Percentiles rank a stretch among this genome's conserved stretches.
phyloP scores from a whole-genome alignment of 768 basidiomycete genomes.

The Boletus tylopilopsis region DNA sequence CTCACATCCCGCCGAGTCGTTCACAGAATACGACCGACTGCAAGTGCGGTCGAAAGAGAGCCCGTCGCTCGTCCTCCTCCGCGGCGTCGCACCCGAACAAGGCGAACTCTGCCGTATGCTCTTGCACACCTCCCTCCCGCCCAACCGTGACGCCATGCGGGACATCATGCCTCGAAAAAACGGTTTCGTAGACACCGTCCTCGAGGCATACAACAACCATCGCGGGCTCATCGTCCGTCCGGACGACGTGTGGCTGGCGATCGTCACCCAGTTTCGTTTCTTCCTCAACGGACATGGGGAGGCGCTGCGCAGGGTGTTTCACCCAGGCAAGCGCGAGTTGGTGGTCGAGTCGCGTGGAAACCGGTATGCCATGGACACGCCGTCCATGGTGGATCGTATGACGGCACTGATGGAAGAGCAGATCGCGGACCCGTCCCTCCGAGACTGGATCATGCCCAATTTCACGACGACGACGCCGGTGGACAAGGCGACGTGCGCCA shows the following conservation, averaged over 20 bases:
- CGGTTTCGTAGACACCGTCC: conserved; percentile 35
- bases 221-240: conserved; percentile 41
- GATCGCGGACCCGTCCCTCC: conserved; percentile 26
- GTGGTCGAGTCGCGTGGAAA: conserved; percentile 18
- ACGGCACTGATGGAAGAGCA: conserved; percentile 20
- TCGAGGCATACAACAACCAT: conserved; percentile 35
- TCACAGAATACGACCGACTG: conserved; percentile 28
- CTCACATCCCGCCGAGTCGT: conserved; percentile 24
- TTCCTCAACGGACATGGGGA: conserved; percentile 38
- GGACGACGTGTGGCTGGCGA: conserved; percentile 45
- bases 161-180: conserved; percentile 30
- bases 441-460: conserved; percentile 39
- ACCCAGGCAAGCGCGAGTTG: conserved; percentile 26
- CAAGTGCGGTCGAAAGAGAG: conserved; percentile 19
- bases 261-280: conserved; percentile 36
- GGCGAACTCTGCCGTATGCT: conserved; percentile 22
- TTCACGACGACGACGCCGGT: conserved; percentile 43
- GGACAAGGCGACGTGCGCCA: conserved; percentile 37
- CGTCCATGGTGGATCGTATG: conserved; percentile 23
- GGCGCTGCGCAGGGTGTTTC: conserved; percentile 31
- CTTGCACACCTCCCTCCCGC: conserved; percentile 28
- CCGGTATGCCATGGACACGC: conserved; percentile 31
- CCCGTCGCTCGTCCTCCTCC: conserved; percentile 21
- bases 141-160: conserved; percentile 14
- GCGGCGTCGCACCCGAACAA: conserved; percentile 18